A percentile compares a stretch with the other conserved stretches of the same genome.
Evolutionary conservation across 2,329 filamentous ascomycete species (phyloP).

Genomic region (Fusarium stilboides): DNA sequence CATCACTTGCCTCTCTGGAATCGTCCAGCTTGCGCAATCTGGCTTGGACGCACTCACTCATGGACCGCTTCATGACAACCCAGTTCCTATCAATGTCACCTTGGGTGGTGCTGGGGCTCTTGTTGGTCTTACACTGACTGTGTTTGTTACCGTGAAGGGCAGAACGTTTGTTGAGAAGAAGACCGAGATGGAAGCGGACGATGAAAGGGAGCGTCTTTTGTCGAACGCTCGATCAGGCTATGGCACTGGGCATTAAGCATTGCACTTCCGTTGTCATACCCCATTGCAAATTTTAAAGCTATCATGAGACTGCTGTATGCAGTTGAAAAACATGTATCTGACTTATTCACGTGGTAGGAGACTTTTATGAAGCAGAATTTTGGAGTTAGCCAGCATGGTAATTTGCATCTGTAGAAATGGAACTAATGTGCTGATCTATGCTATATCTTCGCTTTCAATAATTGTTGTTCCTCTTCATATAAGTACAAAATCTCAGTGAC

Average conservation of each 20-base stretch:
- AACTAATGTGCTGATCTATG: too few relatives aligned
- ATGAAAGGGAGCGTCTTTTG: constrained; percentile 34
- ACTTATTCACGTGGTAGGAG: too few relatives aligned
- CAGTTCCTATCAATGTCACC: constrained; percentile 21
- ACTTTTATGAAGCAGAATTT: too few relatives aligned
- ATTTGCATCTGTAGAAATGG: too few relatives aligned
- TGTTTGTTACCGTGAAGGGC: constrained; percentile 27
- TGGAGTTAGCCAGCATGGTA: too few relatives aligned
- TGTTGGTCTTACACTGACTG: constrained; percentile 6
- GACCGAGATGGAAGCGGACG: constrained; percentile 25
- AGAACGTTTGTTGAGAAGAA: constrained; percentile 35
- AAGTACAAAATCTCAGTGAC: too few relatives aligned
- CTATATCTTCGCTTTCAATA: too few relatives aligned
- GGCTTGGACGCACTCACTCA: constrained; percentile 77
- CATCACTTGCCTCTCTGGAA: constrained; percentile 79
- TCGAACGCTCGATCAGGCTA: constrained; percentile 22
- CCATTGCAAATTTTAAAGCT: background rate
- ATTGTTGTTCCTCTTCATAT: too few relatives aligned
- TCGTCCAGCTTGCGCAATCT: constrained; percentile 80
- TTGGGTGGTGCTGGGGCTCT: constrained; percentile 21
- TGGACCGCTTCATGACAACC: constrained; percentile 25
- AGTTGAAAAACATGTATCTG: too few relatives aligned
- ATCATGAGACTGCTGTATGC: background rate
- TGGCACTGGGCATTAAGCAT: constrained; percentile 9
- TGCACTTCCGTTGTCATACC: background rate